phyloP scores from a whole-genome alignment of 352 stramenopile species.

The Globisporangium cederbergense region DNA sequence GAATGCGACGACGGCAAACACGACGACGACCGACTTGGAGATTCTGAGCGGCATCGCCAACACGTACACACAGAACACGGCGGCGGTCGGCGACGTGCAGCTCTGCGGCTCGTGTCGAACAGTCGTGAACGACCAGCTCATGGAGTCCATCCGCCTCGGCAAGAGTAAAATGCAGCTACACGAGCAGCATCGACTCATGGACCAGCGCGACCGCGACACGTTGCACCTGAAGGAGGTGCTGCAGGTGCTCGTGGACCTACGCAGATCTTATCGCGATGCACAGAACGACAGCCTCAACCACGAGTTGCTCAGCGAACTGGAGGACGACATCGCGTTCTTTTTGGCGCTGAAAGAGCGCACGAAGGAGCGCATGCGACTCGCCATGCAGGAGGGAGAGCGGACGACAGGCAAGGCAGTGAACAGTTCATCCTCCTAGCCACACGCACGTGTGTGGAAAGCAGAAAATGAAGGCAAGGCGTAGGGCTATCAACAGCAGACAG shows the following conservation, averaged over 20 bases:
- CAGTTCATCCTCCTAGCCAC: conserved; percentile 7
- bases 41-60: conserved; percentile 85
- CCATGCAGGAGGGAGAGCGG: conserved; percentile 37
- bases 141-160: conserved; percentile 71
- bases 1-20: neutral
- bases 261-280: conserved; percentile 46
- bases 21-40: conserved; percentile 53
- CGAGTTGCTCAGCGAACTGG: conserved; percentile 53
- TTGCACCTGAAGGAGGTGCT: conserved; percentile 62
- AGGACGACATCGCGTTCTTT: conserved; percentile 78
- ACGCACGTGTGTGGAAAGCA: neutral
- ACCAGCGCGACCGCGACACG: conserved; percentile 67
- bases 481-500: neutral
- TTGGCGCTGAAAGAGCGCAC: conserved; percentile 58
- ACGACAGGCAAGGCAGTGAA: conserved; percentile 5
- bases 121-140: conserved; percentile 68
- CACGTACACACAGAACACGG: conserved; percentile 63
- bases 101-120: conserved; percentile 61
- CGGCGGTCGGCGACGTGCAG: conserved; percentile 29
- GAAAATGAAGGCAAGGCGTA: neutral
- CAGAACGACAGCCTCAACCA: conserved; percentile 47
- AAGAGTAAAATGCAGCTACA: conserved; percentile 68
- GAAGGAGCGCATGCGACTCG: conserved; percentile 64
- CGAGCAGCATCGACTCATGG: conserved; percentile 43
- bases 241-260: conserved; percentile 41